Evolutionary conservation across 305 asterid species (phyloP), one percentile per base, ranked within the genome.

Genomic region (Fraxinus floribunda): DNA sequence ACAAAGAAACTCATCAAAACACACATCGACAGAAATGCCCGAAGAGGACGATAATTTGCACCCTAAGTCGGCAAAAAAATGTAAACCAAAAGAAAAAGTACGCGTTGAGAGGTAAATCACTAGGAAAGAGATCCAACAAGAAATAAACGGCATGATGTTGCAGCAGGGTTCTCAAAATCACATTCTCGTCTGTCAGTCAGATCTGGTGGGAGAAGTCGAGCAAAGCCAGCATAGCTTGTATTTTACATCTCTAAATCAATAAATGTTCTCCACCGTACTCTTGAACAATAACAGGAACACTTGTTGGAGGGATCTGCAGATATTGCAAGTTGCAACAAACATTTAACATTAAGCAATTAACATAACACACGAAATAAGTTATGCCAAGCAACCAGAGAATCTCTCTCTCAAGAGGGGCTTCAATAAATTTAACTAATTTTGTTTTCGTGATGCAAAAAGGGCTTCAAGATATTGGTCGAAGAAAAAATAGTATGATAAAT

Each of bases 281-380:
- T 79, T 97, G 97, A 73, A 94, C 97, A 76, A 94, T 95, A 57
- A 96, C 98, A 68, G 99, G 98, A 77, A 92, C 98, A 81, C 99
- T 96, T 5, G 98, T 93, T 10, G 99, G 98, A 75, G 99, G 98
- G 80, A 96, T 91, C 99, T 96, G 88, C 75, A 83, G 41, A 86
- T 18, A 77, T 64, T 66, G 74, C 7, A 46, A 0, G 29, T 26
- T 26, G 29, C 29, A 26, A 46, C 18, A 78, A 76, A 46, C 24
- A 78, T 36, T 8, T 64, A 64, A 24, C 72, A 24, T 9, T 24
- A 62, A 62, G 16, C 26, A 57, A 57, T 57, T 18, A n/a, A 57
- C 29, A 57, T 20, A 57, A 57, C 29, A 57, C 68, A 0, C 66
- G 29, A 57, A 18, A 18, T 7, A 57, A 57, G 68, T 52, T 52